Conservation (phyloP, 2,329 filamentous ascomycete species). For the Alternaria ethzedia region DNA sequence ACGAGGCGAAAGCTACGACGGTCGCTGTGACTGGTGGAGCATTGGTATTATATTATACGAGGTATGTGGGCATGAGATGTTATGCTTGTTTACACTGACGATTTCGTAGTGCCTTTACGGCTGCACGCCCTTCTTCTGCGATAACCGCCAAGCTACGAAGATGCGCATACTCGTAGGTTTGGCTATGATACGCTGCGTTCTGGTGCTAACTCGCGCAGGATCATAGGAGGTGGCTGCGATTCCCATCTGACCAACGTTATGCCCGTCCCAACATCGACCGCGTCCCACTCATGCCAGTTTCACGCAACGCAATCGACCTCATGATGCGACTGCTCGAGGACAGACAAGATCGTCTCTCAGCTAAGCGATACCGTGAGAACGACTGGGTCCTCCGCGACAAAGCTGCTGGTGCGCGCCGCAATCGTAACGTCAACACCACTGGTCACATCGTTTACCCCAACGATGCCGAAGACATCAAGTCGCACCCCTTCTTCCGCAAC, state of each 20-base stretch:
- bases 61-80: constrained; percentile 44
- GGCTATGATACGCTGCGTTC: neutral
- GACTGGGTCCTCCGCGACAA: constrained; percentile 54
- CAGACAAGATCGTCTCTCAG: constrained; percentile 77
- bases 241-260: constrained; percentile 65
- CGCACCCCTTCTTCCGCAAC: constrained; percentile 82
- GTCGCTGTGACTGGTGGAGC: constrained; percentile 96
- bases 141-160: constrained; percentile 84
- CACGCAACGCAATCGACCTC: constrained; percentile 75
- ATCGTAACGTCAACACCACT: constrained; percentile 46
- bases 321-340: constrained; percentile 76
- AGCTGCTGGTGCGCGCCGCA: constrained; percentile 26
- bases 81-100: neutral
- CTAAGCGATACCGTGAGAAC: constrained; percentile 73
- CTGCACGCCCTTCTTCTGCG: constrained; percentile 84
- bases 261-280: constrained; percentile 59
- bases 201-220: constrained; percentile 57
- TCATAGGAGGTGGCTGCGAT: constrained; percentile 72
- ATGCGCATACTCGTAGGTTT: constrained; percentile 75
- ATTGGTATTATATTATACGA: constrained; percentile 93
- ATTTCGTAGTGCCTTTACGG: constrained; percentile 77
- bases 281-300: constrained; percentile 59
- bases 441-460: constrained; percentile 77
- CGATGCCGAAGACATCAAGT: constrained; percentile 88
- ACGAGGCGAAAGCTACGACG: constrained; percentile 81